Percentiles rank a stretch among this genome's conserved stretches.
Evolutionary conservation across 2,329 filamentous ascomycete genomes (phyloP).

Genomic region (Arthroderma sp.): DNA sequence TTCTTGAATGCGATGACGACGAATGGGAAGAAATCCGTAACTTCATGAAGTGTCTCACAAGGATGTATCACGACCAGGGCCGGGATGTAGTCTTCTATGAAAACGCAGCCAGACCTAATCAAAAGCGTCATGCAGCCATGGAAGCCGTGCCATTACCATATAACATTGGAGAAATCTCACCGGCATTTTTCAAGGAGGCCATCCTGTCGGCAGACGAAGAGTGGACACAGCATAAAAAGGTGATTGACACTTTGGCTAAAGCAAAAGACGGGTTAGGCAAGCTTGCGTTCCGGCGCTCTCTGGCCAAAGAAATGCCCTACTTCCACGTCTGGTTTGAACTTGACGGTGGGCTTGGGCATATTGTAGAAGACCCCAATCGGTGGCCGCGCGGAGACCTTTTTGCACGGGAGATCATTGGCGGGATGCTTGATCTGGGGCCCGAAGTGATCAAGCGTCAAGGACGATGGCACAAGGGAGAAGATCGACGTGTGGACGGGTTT

Average conservation of each 20-base stretch:
- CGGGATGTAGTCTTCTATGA: constrained; percentile 95
- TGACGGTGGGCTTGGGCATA: constrained; percentile 81
- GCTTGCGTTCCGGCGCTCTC: constrained; percentile 62
- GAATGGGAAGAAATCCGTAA: constrained; percentile 99
- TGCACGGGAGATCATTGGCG: constrained; percentile 78
- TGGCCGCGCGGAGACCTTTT: constrained; percentile 93
- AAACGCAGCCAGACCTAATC: constrained; percentile 70
- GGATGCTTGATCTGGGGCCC: constrained; percentile 73
- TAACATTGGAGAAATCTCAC: constrained; percentile 77
- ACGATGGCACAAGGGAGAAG: constrained; percentile 59
- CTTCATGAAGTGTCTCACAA: constrained; percentile 92
- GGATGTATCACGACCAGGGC: constrained; percentile 88
- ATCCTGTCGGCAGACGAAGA: constrained; percentile 80
- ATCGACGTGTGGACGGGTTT: constrained; percentile 58
- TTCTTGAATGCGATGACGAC: constrained; percentile 96
- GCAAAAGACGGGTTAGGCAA: constrained; percentile 56
- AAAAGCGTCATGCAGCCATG: constrained; percentile 73
- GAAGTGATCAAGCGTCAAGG: constrained; percentile 85
- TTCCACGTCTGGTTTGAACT: constrained; percentile 95
- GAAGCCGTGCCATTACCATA: constrained; percentile 78
- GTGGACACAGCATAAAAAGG: constrained; percentile 88
- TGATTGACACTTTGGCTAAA: constrained; percentile 66
- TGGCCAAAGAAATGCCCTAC: constrained; percentile 95
- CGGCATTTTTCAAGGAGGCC: constrained; percentile 90
- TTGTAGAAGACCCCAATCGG: constrained; percentile 70